Conservation (phyloP, 2,329 filamentous ascomycete genomes). For the Sporothrix brunneoviolacea region DNA sequence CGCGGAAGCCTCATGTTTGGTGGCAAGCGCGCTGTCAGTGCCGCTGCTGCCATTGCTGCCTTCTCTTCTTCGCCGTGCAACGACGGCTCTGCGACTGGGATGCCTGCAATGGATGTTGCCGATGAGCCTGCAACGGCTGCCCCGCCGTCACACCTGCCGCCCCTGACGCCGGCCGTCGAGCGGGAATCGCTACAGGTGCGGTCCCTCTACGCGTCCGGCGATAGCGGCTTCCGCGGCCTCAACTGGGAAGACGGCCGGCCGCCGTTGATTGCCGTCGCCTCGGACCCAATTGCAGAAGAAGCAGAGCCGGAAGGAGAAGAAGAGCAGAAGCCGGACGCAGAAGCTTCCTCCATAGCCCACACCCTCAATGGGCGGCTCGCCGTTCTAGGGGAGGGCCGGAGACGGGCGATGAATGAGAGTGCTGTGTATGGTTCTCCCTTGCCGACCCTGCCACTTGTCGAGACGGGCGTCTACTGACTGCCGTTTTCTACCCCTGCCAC, state of each 20-base stretch:
- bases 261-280: constrained; percentile 41
- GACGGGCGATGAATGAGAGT: too few relatives aligned
- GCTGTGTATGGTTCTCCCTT: constrained; percentile 6
- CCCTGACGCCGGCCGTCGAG: constrained; percentile 50
- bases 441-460: constrained; percentile 4
- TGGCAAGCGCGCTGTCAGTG: constrained; percentile 32
- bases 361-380: too few relatives aligned
- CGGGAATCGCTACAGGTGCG: constrained; percentile 62
- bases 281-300: constrained; percentile 45
- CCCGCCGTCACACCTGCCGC: constrained; percentile 14
- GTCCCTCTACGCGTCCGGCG: constrained; percentile 56
- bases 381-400: too few relatives aligned
- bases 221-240: constrained; percentile 27
- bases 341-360: too few relatives aligned
- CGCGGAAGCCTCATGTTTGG: constrained; percentile 58
- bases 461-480: constrained; percentile 14
- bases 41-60: constrained; percentile 2
- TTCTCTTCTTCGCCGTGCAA: not conserved
- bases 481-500: not conserved
- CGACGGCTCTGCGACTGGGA: not conserved
- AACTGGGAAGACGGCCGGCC: constrained; percentile 46
- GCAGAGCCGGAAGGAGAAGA: constrained; percentile 48
- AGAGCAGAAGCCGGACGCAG: too few relatives aligned
- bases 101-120: constrained; percentile 12
- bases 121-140: too few relatives aligned